Conservation (phyloP, 2,329 filamentous ascomycete genomes). For the Teratosphaeriaceae sp. region DNA sequence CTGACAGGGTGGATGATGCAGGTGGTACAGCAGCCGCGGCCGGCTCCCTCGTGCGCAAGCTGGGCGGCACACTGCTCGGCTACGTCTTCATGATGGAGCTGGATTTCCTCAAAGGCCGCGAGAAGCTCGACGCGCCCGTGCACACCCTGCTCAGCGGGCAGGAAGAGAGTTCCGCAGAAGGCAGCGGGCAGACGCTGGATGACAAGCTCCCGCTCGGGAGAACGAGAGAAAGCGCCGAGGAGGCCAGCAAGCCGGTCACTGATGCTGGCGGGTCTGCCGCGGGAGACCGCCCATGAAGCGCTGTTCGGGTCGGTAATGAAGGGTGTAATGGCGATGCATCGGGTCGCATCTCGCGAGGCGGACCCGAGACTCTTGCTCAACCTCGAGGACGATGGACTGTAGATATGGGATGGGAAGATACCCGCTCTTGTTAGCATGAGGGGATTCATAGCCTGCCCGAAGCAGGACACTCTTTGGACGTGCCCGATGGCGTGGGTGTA, state of each 20-base stretch:
- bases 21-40: conserved; percentile 88
- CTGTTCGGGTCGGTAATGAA: background rate
- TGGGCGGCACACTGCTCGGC: conserved; percentile 78
- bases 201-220: conserved; percentile 14
- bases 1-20: conserved; percentile 30
- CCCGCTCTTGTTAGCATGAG: conserved; percentile 1
- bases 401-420: background rate
- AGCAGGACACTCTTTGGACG: no score
- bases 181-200: background rate
- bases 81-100: conserved; percentile 96
- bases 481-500: no score
- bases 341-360: background rate
- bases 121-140: conserved; percentile 79
- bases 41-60: conserved; percentile 75
- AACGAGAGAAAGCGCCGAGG: conserved; percentile 17
- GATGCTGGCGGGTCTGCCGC: conserved; percentile 19
- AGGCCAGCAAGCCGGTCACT: conserved; percentile 15
- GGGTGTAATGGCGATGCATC: background rate
- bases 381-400: background rate
- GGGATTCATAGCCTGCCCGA: no score
- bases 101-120: conserved; percentile 82
- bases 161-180: conserved; percentile 30
- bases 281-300: conserved; percentile 12
- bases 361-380: background rate
- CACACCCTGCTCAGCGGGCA: conserved; percentile 72